A percentile compares a stretch with the other conserved stretches of the same genome.
These are phyloP conservation scores for Vicia sativa DNA, from an alignment of 306 rosid species.

Conservation along the genomic window DNA sequence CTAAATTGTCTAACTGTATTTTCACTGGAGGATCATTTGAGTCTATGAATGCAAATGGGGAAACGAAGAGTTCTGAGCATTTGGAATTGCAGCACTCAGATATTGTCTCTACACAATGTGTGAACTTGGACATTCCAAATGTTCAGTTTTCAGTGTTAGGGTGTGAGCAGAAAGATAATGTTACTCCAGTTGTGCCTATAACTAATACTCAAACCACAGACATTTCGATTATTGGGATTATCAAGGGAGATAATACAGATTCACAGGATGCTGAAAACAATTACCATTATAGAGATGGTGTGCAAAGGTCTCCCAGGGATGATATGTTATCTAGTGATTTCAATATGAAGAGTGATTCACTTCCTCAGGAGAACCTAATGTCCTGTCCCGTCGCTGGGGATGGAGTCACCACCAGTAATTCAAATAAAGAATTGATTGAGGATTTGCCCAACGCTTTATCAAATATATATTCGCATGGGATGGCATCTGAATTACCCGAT, in stretches of 20 bases:
- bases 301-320: conserved; percentile 42
- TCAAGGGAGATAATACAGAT: conserved; percentile 43
- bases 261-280: conserved; percentile 43
- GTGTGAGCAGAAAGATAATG: conserved; percentile 44
- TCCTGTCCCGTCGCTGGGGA: conserved; percentile 40
- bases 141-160: conserved; percentile 41
- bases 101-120: conserved; percentile 38
- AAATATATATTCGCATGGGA: conserved; percentile 50
- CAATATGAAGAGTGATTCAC: conserved; percentile 49
- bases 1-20: conserved; percentile 38
- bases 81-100: conserved; percentile 45
- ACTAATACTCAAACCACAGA: conserved; percentile 43
- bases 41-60: conserved; percentile 40
- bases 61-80: conserved; percentile 38
- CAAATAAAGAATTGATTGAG: conserved; percentile 53
- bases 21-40: conserved; percentile 46
- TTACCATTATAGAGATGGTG: conserved; percentile 40
- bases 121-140: conserved; percentile 44
- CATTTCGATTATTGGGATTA: conserved; percentile 43
- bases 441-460: conserved; percentile 43
- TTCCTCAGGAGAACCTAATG: conserved; percentile 40
- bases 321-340: conserved; percentile 49
- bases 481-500: conserved; percentile 45
- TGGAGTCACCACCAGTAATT: conserved; percentile 46
- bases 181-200: conserved; percentile 37